These are phyloP conservation scores for Blastobotrys serpentis DNA, from an alignment of 1,139 yeast species.

Conservation along the genomic window DNA sequence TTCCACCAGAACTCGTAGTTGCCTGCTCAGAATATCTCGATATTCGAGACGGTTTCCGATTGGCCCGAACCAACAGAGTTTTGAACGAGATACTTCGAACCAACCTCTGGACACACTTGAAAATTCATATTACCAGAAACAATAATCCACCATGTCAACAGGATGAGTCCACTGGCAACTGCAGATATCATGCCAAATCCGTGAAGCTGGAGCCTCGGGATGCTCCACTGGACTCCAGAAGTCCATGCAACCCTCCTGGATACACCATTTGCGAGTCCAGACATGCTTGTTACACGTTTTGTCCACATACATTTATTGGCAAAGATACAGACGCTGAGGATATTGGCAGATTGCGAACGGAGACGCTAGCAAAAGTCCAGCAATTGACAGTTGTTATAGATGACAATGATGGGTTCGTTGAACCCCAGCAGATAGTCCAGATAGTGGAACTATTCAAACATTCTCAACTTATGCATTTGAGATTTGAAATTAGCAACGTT, in stretches of 20 bases:
- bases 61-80: neutral
- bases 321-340: slow-evolving; percentile 6
- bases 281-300: slow-evolving; percentile 6
- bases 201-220: slow-evolving; percentile 5
- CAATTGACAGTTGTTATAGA: slow-evolving; percentile 1
- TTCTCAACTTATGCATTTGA: slow-evolving; percentile 4
- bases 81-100: slow-evolving; percentile 2
- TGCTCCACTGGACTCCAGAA: neutral
- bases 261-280: slow-evolving; percentile 8
- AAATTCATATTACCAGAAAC: neutral
- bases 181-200: neutral
- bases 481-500: neutral
- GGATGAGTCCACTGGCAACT: slow-evolving; percentile 1
- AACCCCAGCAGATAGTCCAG: slow-evolving; percentile 3
- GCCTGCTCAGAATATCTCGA: slow-evolving; percentile 8
- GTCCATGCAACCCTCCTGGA: slow-evolving; percentile 6
- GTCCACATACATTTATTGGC: slow-evolving; percentile 1
- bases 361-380: slow-evolving; percentile 5
- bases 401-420: neutral
- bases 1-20: slow-evolving; percentile 6
- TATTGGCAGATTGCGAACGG: slow-evolving; percentile 1
- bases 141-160: neutral
- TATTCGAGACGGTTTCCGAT: slow-evolving; percentile 6
- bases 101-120: slow-evolving; percentile 4
- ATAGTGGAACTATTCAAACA: neutral